These are phyloP conservation scores for Pseudonitzschia multiseries DNA, from an alignment of 108 stramenopile species.

Conservation along the genomic window DNA sequence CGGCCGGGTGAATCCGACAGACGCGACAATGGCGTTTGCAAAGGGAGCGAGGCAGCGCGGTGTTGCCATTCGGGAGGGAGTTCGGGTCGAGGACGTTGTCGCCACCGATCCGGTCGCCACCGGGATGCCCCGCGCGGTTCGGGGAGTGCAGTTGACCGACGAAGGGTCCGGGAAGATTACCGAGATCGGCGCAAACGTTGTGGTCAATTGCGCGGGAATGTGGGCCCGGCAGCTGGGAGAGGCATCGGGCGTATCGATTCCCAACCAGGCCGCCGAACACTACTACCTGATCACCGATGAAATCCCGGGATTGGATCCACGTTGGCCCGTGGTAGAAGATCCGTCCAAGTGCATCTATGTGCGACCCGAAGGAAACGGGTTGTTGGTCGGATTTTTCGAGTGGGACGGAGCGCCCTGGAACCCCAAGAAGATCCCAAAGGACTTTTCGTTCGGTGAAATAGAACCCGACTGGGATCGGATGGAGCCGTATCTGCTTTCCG, in stretches of 20 bases:
- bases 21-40: constrained; percentile 68
- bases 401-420: constrained; percentile 66
- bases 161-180: background rate
- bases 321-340: constrained; percentile 85
- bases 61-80: constrained; percentile 44
- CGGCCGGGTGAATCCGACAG: constrained; percentile 79
- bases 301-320: constrained; percentile 62
- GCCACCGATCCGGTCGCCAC: constrained; percentile 17
- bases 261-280: constrained; percentile 88
- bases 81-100: constrained; percentile 28
- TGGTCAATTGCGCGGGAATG: constrained; percentile 84
- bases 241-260: constrained; percentile 35
- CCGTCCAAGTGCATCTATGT: constrained; percentile 62
- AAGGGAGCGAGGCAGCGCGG: constrained; percentile 50
- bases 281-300: constrained; percentile 80
- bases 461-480: constrained; percentile 81
- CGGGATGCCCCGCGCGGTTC: constrained; percentile 27
- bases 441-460: constrained; percentile 66
- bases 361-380: constrained; percentile 73
- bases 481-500: constrained; percentile 67
- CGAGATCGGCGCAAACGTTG: constrained; percentile 47
- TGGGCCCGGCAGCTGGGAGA: constrained; percentile 77
- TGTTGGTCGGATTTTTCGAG: constrained; percentile 84
- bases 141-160: constrained; percentile 38
- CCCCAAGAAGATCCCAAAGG: constrained; percentile 38